phyloP scores from a whole-genome alignment of 139 green algal species.

The Tetradesmus lagerheimii region DNA sequence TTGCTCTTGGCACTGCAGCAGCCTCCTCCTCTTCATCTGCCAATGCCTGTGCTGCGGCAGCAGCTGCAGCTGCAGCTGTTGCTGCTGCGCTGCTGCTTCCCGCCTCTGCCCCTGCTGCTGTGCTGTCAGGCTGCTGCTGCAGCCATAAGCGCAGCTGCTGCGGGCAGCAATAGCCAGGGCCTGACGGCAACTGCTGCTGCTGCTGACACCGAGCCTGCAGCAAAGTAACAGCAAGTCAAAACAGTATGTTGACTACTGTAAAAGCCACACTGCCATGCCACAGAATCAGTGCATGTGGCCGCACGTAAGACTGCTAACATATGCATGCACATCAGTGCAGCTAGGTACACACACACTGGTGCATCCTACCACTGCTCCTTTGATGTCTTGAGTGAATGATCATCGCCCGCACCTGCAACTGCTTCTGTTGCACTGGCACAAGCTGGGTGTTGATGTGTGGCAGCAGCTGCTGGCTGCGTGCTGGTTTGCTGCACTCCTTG shows the following conservation, averaged over 20 bases:
- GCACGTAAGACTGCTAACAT: too few relatives aligned
- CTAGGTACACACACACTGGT: too few relatives aligned
- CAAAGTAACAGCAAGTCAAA: not conserved
- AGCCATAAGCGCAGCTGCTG: conserved; percentile 33
- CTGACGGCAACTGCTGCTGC: conserved; percentile 1
- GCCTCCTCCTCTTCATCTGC: not conserved
- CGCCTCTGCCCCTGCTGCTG: not conserved
- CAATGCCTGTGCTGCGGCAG: not conserved
- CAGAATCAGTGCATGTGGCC: too few relatives aligned
- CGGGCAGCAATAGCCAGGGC: conserved; percentile 16
- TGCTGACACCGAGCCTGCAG: not conserved
- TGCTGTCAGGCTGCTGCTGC: conserved; percentile 15
- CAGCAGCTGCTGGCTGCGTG: not conserved
- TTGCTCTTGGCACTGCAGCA: not conserved
- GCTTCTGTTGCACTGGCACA: not conserved
- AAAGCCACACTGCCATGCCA: not conserved
- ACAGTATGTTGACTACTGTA: not conserved
- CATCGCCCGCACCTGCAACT: not conserved
- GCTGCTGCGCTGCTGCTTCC: conserved; percentile 3
- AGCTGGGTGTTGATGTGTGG: conserved; percentile 1
- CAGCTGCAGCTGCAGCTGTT: not conserved
- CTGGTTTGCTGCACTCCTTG: conserved; percentile 1
- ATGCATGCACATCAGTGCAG: too few relatives aligned
- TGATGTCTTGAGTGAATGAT: not conserved
- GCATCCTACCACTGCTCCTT: not conserved